A percentile compares a stretch with the other conserved stretches of the same genome.
These are phyloP conservation scores for Datisca glomerata DNA, from an alignment of 306 rosid genomes.

Conservation along the genomic window DNA sequence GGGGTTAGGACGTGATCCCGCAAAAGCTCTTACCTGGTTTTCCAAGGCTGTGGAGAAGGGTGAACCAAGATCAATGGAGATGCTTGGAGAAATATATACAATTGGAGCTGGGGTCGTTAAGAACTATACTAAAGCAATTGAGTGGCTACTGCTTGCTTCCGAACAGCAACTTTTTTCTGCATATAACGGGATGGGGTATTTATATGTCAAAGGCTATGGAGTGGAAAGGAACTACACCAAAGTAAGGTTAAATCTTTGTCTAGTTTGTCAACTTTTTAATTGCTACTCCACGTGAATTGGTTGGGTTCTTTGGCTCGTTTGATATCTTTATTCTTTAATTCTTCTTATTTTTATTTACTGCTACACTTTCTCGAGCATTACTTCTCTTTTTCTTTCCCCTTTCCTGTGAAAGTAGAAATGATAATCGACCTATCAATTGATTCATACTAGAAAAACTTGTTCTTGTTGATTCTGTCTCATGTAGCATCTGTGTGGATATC, in stretches of 20 bases:
- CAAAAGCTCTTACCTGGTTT: conserved; percentile 79
- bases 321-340: no score
- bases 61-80: conserved; percentile 90
- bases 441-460: no score
- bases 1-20: conserved; percentile 84
- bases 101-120: conserved; percentile 92
- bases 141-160: conserved; percentile 87
- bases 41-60: conserved; percentile 89
- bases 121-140: conserved; percentile 81
- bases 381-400: no score
- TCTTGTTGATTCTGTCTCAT: no score
- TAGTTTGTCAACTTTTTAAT: no score
- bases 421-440: no score
- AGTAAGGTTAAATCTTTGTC: conserved; percentile 43
- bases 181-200: conserved; percentile 91
- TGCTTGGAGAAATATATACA: conserved; percentile 90
- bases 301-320: no score
- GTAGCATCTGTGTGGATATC: no score
- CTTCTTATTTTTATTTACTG: no score
- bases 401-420: no score
- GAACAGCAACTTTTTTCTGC: conserved; percentile 70
- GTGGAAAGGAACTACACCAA: conserved; percentile 81
- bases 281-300: no score
- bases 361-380: no score
- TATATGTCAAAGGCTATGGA: conserved; percentile 92